Conservation (phyloP, 805 yeast species). For the Barnettozyma siamensis region DNA sequence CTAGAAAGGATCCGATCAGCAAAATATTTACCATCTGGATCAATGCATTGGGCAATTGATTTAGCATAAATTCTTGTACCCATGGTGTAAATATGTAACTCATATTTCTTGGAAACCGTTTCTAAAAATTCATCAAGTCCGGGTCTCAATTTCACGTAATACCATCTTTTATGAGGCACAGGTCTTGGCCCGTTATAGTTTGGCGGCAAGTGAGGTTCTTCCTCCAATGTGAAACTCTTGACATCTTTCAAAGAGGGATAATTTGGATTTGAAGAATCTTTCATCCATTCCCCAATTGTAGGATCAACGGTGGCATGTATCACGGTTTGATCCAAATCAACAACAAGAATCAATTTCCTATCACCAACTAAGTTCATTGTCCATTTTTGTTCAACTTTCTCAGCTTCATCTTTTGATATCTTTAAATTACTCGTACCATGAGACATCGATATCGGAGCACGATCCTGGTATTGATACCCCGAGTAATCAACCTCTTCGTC, state of each 20-base stretch:
- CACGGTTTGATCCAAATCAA: slow-evolving; percentile 94
- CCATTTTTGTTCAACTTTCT: slow-evolving; percentile 65
- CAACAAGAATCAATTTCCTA: slow-evolving; percentile 78
- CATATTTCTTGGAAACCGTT: slow-evolving; percentile 59
- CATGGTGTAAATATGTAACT: slow-evolving; percentile 95
- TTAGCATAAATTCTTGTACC: slow-evolving; percentile 93
- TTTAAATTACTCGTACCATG: slow-evolving; percentile 83
- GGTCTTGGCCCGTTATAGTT: slow-evolving; percentile 57
- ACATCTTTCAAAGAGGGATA: slow-evolving; percentile 83
- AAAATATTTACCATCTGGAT: slow-evolving; percentile 80
- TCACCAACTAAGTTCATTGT: slow-evolving; percentile 55
- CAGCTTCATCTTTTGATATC: slow-evolving; percentile 83
- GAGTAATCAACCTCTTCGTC: slow-evolving; percentile 69
- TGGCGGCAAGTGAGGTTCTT: slow-evolving; percentile 56
- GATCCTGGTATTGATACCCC: slow-evolving; percentile 46
- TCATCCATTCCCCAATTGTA: slow-evolving; percentile 94
- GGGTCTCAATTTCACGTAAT: slow-evolving; percentile 89
- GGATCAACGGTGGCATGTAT: slow-evolving; percentile 98
- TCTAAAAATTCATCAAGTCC: slow-evolving; percentile 73
- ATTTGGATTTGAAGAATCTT: slow-evolving; percentile 79
- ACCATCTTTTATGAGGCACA: slow-evolving; percentile 58
- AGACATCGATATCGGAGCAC: slow-evolving; percentile 85
- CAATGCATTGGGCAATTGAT: slow-evolving; percentile 84
- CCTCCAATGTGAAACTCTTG: slow-evolving; percentile 67
- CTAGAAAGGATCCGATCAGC: slow-evolving; percentile 89